A percentile compares a stretch with the other conserved stretches of the same genome.
Evolutionary conservation across 129 eudicot genomes (phyloP).

Genomic region (Flaveria bidentis): DNA sequence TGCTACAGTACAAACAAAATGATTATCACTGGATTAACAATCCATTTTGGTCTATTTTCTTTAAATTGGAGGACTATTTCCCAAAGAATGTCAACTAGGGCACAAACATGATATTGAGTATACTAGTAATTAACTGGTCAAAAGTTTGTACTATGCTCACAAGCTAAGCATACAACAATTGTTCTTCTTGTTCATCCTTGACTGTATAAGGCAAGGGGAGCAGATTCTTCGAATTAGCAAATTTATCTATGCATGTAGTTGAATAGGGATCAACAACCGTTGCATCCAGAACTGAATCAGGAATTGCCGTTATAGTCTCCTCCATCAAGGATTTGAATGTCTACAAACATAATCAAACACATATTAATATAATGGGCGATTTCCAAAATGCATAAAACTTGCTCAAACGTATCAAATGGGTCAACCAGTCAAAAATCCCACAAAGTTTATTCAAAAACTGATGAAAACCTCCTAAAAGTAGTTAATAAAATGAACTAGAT

Average conservation of each 20-base stretch:
- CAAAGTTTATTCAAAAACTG: background rate
- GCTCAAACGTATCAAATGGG: background rate
- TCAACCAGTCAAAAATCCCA: background rate
- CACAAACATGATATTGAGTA: conserved; percentile 7
- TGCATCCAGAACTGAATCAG: conserved; percentile 77
- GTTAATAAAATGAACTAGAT: background rate
- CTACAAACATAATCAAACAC: conserved; percentile 43
- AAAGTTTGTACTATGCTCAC: conserved; percentile 3
- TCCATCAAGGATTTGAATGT: conserved; percentile 74
- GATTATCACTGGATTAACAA: background rate
- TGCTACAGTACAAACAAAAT: conserved; percentile 1
- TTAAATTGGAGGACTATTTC: conserved; percentile 16
- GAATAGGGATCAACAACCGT: conserved; percentile 40
- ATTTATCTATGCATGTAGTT: conserved; percentile 43
- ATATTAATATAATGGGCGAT: background rate
- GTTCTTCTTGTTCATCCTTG: conserved; percentile 52
- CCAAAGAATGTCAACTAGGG: conserved; percentile 25
- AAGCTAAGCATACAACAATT: conserved; percentile 66
- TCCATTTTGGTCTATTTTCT: conserved; percentile 7
- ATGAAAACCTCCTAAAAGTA: background rate
- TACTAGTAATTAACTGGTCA: background rate
- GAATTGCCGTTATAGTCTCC: conserved; percentile 66
- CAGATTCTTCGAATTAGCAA: conserved; percentile 50
- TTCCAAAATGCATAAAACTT: background rate
- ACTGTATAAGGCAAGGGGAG: conserved; percentile 67